Base-by-base conservation (phyloP, 352 stramenopile species). In the Globisporangium cylindrosporum region DNA sequence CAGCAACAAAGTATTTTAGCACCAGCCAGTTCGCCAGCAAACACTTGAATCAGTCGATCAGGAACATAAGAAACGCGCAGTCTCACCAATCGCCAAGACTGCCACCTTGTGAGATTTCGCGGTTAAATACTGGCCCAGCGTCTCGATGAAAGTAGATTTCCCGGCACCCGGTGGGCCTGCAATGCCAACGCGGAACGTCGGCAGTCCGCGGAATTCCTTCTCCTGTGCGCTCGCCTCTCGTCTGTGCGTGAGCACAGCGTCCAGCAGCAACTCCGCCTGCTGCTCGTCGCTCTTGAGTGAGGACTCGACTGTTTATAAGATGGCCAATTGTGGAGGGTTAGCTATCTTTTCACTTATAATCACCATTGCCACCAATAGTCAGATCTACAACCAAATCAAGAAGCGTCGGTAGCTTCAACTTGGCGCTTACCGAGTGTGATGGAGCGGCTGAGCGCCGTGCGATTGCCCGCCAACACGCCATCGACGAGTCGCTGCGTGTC, bases 61-160 rank as follows among this genome's bases (percentile, higher is more conserved):
- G 32, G 14, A 32, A 63, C 24, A 22, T 22, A 34, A 24, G 7
- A 55, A 51, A 15, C 15, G 18, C 32, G 51, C 14, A 32, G 12
- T 9, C 74, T 46, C 64, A 86, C 74, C 80, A 68, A 99, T 97
- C 51, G 94, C 96, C 57, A 99, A 80, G 18, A 99, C 97, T 0
- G 97, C 97, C 6, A 99, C 81, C 68, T 95, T 95, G 70, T 93
- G 88, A 24, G 80, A 77, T 36, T 87, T 76, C 8, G 79, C 77
- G 9, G 97, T 89, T 48, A 99, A 79, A 59, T 94, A 84, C 56
- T 88, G 82, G 4, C 95, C 96, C 22, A 99, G 79, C n/a, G 84
- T 87, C 77, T 99, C 97, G 69, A 99, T 98, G 64, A 99, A 98
- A 12, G 93, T 98, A 46, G 84, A 97, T 71, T 99, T 99, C 64